Evolutionary conservation across 2,329 filamentous ascomycete genomes (phyloP).

Genomic region (Trichoderma breve): DNA sequence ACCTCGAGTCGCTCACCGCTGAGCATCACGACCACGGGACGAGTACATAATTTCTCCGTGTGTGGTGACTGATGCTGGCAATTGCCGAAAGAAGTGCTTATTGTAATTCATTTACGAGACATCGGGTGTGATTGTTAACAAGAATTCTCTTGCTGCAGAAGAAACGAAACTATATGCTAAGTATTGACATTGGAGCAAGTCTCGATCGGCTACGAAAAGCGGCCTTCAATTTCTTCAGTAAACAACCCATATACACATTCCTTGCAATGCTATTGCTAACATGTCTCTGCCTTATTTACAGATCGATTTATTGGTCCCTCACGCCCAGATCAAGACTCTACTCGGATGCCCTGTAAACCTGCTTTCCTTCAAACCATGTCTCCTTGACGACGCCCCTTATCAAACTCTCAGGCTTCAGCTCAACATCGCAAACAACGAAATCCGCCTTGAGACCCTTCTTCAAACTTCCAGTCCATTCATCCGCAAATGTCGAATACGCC

Average conservation of each 20-base stretch:
- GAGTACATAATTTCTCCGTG: not conserved
- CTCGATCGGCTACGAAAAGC: not conserved
- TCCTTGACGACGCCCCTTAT: constrained; percentile 46
- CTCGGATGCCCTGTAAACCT: constrained; percentile 34
- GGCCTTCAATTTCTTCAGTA: not conserved
- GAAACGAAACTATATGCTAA: not conserved
- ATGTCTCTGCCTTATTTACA: not conserved
- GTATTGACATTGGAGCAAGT: not conserved
- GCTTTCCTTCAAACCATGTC: constrained; percentile 53
- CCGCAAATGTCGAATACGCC: constrained; percentile 59
- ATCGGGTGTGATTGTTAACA: not conserved
- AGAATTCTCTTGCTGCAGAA: not conserved
- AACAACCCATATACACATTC: not conserved
- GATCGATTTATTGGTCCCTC: not conserved
- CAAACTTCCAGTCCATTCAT: constrained; percentile 52
- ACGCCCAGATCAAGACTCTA: not conserved
- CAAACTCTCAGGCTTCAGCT: constrained; percentile 47
- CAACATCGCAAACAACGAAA: constrained; percentile 52
- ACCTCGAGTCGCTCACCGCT: not conserved
- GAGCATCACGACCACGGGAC: not conserved
- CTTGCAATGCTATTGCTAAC: not conserved
- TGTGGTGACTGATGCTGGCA: not conserved
- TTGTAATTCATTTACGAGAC: not conserved
- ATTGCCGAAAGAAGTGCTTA: not conserved
- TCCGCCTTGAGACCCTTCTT: constrained; percentile 55